Base-by-base conservation (phyloP, 2,329 filamentous ascomycete genomes). In the Didymella segeticola region DNA sequence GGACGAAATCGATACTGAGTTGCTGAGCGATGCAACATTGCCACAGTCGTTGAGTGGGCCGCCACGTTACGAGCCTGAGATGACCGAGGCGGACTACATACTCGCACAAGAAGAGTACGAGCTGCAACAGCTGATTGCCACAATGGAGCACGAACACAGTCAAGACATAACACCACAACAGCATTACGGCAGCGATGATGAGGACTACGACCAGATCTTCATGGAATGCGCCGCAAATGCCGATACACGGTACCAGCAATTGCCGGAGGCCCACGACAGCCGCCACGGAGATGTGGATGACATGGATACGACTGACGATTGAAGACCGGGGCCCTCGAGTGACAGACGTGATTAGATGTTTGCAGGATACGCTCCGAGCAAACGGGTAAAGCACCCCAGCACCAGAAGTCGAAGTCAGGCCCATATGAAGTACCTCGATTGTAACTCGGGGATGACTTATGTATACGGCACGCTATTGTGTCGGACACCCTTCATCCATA, bases 121-220 rank as follows among this genome's bases (percentile, higher is more conserved):
- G 54, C 53, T 82, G 53, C 72, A 79, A 41, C 77, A 76, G 17
- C 52, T 82, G 57, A 60, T 82, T 30, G 71, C 74, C 26, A 69
- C 72, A n/a, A 75, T 80, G 74, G 75, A 80, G 33, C 63, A 54
- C 22, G 56, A 47, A n/a, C 51, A 53, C 33, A 43, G 48, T 17
- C 34, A 58, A 25, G 61, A 68, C 10, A 37, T 30, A 2, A 36
- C 45, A 14, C 68, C 69, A 57, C 69, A 69, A 60, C 65, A 73
- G 60, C 64, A 73, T 34, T 75, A 77, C 38, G 76, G 78, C n/a
- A 82, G 81, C 60, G 83, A 86, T 57, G 83, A 84, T n/a, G 80
- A 82, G 29, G 84, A 86, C 57, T 86, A 86, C 63, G 83, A 86
- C 62, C 75, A 76, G 57, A 75, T 87, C 7, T 86, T 96, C 69